Base-by-base conservation (phyloP, 225 moss, liverwort and hornwort species). In the Sphagnum contortum region DNA sequence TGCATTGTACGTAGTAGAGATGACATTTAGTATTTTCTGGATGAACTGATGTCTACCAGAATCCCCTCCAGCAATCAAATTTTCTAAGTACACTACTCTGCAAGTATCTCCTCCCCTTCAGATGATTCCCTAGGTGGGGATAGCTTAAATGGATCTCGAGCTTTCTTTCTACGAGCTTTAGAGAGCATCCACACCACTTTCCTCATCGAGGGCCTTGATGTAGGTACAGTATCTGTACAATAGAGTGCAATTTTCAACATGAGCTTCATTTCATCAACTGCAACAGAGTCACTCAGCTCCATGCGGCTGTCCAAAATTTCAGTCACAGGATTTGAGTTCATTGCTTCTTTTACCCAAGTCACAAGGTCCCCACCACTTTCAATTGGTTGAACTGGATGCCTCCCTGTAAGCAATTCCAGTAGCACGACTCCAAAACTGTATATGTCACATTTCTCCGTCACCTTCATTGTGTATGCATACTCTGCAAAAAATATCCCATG, bases 351-450 rank as follows among this genome's bases (percentile, higher is more conserved):
- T 50, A 86, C 82, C 86, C 86, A 86, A 5, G 83, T 77, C 61
- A 83, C 86, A 58, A 86, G 64, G 58, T 86, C 73, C 3, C 80
- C 82, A 48, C 79, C 82, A 3, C 83, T 79, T 0, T 86, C 86
- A 4, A 80, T 63, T 10, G 75, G 80, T 66, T 80, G 84, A 47
- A 86, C 66, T 9, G 86, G 80, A 59, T 73, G 79, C 70, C 80
- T 73, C 10, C 86, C 86, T 12, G 82, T 86, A 12, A 86, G 73
- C 59, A 86, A 64, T 80, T 86, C 86, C 45, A 86, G 83, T 48
- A 86, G 69, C 48, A 86, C 86, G 44, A 86, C 86, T 44, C 86
- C 86, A 57, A 86, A 86, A 65, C 86, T 86, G 75, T 86, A 86
- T 29, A 86, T 80, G 69, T 86, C 86, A 11, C 83, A 79, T 77